Conservation (phyloP, 2,329 filamentous ascomycete species). For the Scleromitrula shiraiana region DNA sequence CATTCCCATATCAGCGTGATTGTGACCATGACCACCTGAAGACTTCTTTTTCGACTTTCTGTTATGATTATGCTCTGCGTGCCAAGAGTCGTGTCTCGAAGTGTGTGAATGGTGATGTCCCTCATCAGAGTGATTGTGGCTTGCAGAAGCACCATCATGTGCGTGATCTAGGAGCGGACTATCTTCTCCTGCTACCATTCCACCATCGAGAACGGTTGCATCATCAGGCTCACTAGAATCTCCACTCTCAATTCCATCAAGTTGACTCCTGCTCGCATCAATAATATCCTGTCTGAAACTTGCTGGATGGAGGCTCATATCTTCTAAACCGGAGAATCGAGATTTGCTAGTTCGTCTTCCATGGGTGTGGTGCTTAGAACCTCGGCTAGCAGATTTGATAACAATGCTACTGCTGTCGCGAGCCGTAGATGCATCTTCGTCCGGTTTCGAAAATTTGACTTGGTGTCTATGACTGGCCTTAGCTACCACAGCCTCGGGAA, state of each 20-base stretch:
- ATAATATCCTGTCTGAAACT: conserved; percentile 92
- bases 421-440: conserved; percentile 23
- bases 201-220: conserved; percentile 18
- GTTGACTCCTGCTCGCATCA: conserved; percentile 60
- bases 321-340: conserved; percentile 56
- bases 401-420: conserved; percentile 13
- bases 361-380: conserved; percentile 16
- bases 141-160: not conserved
- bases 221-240: conserved; percentile 38
- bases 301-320: conserved; percentile 78
- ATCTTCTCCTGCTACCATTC: conserved; percentile 32
- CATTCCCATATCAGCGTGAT: conserved; percentile 91
- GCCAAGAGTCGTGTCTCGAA: conserved; percentile 32
- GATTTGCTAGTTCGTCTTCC: conserved; percentile 31
- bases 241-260: conserved; percentile 49
- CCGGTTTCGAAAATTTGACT: conserved; percentile 23
- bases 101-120: conserved; percentile 12
- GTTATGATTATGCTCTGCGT: conserved; percentile 68
- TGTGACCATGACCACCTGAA: conserved; percentile 63
- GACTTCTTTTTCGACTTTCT: conserved; percentile 58
- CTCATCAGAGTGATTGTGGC: conserved; percentile 15
- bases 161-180: conserved; percentile 19
- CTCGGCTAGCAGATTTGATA: conserved; percentile 16
- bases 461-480: conserved; percentile 30
- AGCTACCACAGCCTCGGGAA: conserved; percentile 54